Evolutionary conservation across 1,139 yeast genomes (phyloP).

Genomic region (Komagataea norvegica): DNA sequence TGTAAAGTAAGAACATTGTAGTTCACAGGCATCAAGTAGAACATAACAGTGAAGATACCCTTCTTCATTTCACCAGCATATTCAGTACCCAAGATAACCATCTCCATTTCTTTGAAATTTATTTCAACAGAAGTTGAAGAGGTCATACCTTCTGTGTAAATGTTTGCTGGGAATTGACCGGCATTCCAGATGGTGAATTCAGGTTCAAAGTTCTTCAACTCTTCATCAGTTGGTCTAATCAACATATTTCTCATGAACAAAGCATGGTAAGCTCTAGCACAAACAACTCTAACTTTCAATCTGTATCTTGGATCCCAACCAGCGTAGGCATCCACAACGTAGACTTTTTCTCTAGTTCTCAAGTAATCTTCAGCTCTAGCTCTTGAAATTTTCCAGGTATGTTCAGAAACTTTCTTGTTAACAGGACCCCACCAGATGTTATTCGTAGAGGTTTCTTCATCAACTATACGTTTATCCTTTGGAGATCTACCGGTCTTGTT

Average conservation of each 20-base stretch:
- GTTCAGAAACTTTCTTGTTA: conserved; percentile 89
- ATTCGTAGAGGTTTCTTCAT: conserved; percentile 78
- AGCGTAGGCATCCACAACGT: conserved; percentile 94
- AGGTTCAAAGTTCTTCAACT: conserved; percentile 85
- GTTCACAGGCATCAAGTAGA: conserved; percentile 95
- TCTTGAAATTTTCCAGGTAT: conserved; percentile 93
- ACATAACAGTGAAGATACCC: conserved; percentile 98
- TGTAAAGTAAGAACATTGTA: conserved; percentile 90
- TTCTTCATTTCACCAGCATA: conserved; percentile 99
- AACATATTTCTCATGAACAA: conserved; percentile 97
- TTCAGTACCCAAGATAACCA: conserved; percentile 97
- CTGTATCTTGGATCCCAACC: conserved; percentile 99
- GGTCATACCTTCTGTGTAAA: conserved; percentile 96
- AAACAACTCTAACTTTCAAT: conserved; percentile 91
- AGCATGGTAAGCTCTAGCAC: conserved; percentile 99
- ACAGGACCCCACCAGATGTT: conserved; percentile 99
- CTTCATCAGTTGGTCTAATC: conserved; percentile 91
- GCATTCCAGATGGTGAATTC: conserved; percentile 98
- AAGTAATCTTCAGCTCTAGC: conserved; percentile 96
- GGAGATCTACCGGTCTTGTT: conserved; percentile 98
- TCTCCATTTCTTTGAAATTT: conserved; percentile 96
- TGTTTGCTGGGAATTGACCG: conserved; percentile 98
- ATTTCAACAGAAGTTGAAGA: conserved; percentile 94
- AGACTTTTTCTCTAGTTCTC: conserved; percentile 91
- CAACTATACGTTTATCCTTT: conserved; percentile 96